phyloP scores from a whole-genome alignment of 116 monocot genomes.

The Posidonia oceanica region DNA sequence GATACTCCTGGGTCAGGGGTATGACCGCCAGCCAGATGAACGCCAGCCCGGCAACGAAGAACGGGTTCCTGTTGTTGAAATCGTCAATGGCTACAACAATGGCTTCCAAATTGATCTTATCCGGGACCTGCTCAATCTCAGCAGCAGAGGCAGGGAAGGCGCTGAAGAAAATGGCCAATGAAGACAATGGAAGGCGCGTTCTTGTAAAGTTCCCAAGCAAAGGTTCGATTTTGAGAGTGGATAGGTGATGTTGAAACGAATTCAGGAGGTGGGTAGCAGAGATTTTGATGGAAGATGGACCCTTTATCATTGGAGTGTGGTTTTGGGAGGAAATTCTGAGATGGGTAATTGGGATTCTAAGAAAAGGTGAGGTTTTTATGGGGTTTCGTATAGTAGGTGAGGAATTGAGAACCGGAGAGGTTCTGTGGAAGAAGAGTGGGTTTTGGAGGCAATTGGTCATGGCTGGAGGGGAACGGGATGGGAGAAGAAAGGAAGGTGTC shows the following conservation, averaged over 20 bases:
- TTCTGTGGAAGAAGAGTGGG: background rate
- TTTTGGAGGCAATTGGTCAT: background rate
- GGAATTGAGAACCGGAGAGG: constrained; percentile 1
- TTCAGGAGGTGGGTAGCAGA: constrained; percentile 4
- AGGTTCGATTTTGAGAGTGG: background rate
- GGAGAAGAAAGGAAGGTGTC: background rate
- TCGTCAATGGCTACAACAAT: constrained; percentile 57
- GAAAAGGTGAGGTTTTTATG: background rate
- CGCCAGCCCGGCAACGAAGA: constrained; percentile 60
- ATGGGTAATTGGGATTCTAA: background rate
- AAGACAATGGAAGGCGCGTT: background rate
- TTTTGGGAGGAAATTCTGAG: background rate
- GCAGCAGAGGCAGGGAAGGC: constrained; percentile 37
- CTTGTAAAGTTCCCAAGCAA: background rate
- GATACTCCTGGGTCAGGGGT: constrained; percentile 59
- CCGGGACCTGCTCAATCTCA: constrained; percentile 25
- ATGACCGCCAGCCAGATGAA: constrained; percentile 76
- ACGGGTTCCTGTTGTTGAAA: constrained; percentile 79
- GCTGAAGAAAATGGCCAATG: constrained; percentile 9
- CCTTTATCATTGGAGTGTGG: background rate
- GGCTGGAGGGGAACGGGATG: background rate
- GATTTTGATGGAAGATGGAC: background rate
- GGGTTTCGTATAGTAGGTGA: background rate
- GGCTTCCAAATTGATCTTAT: constrained; percentile 68
- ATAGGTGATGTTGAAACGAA: background rate